Base-by-base conservation (phyloP, 768 basidiomycete genomes). In the Mycena epipterygia region DNA sequence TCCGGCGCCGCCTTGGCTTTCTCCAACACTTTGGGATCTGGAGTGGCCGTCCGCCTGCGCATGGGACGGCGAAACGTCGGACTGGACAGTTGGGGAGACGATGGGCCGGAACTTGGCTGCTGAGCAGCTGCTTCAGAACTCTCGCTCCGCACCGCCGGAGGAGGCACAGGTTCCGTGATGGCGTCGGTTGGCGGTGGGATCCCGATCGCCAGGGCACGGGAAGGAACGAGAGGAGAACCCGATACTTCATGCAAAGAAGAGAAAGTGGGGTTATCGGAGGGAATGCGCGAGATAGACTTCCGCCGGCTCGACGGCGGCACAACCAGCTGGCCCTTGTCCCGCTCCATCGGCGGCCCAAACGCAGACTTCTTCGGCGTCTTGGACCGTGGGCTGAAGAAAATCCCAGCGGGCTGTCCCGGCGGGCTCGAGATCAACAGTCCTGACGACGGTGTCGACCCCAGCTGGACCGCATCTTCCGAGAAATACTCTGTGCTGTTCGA, bases 391-490 rank as follows among this genome's bases (percentile, higher is more conserved):
- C 96, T 93, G 81, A 99, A 99, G 83, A 96, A 95, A 66, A 99
- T 97, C 14, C 96, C 97, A n/a, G 95, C 88, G 3, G 95, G 94
- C 74, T 95, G 91, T 0, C 97, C 97, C 79, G 97, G 96, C 2
- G 96, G 95, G 76, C 92, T 95, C 74, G 97, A 94, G 41, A 99
- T 93, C 58, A 98, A 88, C 9, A 97, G 86, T 0, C 97, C 97
- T 14, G 95, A 94, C 7, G 93, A 92, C 5, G 93, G 91, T 0
- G 94, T 91, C 4, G 88, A 84, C 4, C 94, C 94, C 8, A 95
- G 85, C 70, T 90, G 90, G 30, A 89, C 84, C n/a, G 90, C 89
- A 6, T 91, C 87, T 64, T 86, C 83, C 5, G 89, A 88, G 74
- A 95, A 95, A 78, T 95, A 95, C 70, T 96, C 95, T 32, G 90